Base-by-base conservation (phyloP, 169 alveolate species). In the Plasmodium coatneyi region DNA sequence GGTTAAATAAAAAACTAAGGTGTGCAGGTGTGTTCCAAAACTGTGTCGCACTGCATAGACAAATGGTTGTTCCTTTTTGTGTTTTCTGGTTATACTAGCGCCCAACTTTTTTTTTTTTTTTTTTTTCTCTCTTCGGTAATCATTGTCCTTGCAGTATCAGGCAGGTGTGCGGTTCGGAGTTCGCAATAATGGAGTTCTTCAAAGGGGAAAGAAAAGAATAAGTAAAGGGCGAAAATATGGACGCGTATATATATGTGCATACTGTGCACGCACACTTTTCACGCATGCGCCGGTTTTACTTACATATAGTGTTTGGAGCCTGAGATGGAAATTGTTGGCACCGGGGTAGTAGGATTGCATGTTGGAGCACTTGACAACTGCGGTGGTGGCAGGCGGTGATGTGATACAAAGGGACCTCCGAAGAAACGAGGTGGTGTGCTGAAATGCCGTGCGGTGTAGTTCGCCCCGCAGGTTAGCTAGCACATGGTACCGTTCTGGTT, bases 141-240 rank as follows among this genome's bases (percentile, higher is more conserved):
- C n/a, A 66, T 3, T 34, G 71, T n/a, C 54, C 70, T 39, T 74
- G 83, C 16, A 86, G 12, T 30, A 86, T 86, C 30, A 86, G 22
- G 22, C 93, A 86, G 82, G 76, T 86, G 43, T 86, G 84, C 39
- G 86, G 93, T 52, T 86, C 86, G 70, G 54, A 86, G 43, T 76
- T 86, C 16, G 93, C 93, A 76, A 86, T 76, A 32, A 86, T 86
- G 82, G 93, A 86, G 41, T 86, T 70, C 93, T 86, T 36, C 60
- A 86, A 39, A 78, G 34, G 71, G 60, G 43, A 34, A 34, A 54
- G 54, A 52, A 76, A 84, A 43, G 79, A 74, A 46, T 30, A 28
- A 0, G 36, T 1, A n/a, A 14, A 30, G 60, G 30, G 71, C 3
- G 72, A 28, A 66, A 19, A 66, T 28, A 5, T 66, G 36, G 30